These are phyloP conservation scores for Nemania bipapillata DNA, from an alignment of 2,329 filamentous ascomycete genomes.

Conservation along the genomic window DNA sequence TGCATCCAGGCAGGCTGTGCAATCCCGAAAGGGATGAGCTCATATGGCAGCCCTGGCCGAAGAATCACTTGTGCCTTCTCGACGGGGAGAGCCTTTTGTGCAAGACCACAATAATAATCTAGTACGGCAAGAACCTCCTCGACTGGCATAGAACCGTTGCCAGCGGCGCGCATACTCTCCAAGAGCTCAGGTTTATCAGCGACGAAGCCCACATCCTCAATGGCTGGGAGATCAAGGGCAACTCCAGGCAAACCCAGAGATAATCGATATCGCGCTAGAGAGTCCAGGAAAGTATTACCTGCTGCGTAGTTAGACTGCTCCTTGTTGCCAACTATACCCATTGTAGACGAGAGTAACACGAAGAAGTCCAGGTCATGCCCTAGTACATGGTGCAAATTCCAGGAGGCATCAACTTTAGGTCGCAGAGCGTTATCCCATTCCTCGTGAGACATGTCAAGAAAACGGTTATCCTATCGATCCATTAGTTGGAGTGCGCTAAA, in stretches of 20 bases:
- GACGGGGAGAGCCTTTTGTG: background rate
- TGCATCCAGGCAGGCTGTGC: constrained; percentile 39
- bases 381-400: constrained; percentile 55
- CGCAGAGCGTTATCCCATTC: constrained; percentile 53
- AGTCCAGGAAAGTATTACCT: constrained; percentile 42
- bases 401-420: constrained; percentile 58
- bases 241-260: constrained; percentile 41
- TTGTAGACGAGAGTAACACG: constrained; percentile 43
- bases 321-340: constrained; percentile 42
- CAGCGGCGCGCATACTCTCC: constrained; percentile 33
- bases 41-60: constrained; percentile 43
- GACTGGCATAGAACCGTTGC: constrained; percentile 31
- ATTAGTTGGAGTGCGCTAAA: background rate
- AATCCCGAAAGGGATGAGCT: constrained; percentile 43
- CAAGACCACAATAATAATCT: constrained; percentile 44
- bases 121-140: constrained; percentile 40
- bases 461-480: constrained; percentile 43
- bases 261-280: constrained; percentile 41
- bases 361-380: constrained; percentile 37
- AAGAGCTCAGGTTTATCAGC: constrained; percentile 43
- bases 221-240: constrained; percentile 40
- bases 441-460: constrained; percentile 54
- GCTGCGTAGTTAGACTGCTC: constrained; percentile 44
- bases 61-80: constrained; percentile 44
- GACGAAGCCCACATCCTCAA: constrained; percentile 39